phyloP scores from a whole-genome alignment of 73 alveolate genomes.

The Paramecium sexaurelia region DNA sequence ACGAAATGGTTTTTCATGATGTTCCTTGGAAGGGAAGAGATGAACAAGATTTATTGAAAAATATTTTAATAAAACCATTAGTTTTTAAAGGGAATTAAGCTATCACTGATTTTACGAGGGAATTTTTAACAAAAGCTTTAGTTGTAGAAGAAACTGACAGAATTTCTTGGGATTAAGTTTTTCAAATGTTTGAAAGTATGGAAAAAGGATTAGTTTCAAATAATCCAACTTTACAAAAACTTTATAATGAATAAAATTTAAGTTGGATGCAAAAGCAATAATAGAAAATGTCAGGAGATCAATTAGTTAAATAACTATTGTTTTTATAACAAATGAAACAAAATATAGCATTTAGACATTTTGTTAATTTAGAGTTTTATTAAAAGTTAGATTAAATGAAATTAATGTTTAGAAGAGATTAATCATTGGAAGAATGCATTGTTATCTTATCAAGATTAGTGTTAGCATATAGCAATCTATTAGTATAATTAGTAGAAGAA shows the following conservation, averaged over 20 bases:
- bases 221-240: conserved; percentile 12
- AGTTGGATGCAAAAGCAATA: conserved; percentile 33
- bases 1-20: conserved; percentile 75
- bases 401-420: not conserved
- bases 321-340: not conserved
- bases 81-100: conserved; percentile 46
- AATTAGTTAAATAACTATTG: not conserved
- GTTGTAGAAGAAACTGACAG: conserved; percentile 62
- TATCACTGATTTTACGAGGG: conserved; percentile 30
- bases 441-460: not conserved
- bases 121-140: conserved; percentile 45
- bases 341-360: conserved; percentile 31
- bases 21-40: conserved; percentile 77
- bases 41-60: conserved; percentile 61
- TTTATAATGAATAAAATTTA: conserved; percentile 26
- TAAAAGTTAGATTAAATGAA: not conserved
- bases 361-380: conserved; percentile 14
- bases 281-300: not conserved
- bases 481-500: not conserved
- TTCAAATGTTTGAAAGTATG: conserved; percentile 29
- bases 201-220: conserved; percentile 11
- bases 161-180: conserved; percentile 63
- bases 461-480: not conserved
- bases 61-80: conserved; percentile 55
- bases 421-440: conserved; percentile 33